Base-by-base conservation (phyloP, 208 protist genomes). In the Leishmania arabica region DNA sequence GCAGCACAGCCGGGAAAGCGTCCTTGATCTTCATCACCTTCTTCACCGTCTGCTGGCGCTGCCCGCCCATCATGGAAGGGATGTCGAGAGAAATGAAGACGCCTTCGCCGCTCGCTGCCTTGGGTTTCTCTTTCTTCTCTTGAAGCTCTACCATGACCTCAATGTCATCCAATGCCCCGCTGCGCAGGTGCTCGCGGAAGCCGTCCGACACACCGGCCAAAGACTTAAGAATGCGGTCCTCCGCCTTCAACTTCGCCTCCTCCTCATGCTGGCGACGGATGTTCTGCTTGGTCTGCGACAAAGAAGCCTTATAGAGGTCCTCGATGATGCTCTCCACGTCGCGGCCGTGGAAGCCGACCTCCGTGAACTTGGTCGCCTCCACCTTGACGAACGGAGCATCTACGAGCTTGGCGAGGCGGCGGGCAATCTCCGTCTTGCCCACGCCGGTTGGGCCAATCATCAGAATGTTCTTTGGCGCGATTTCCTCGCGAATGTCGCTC, bases 281-380 rank as follows among this genome's bases (percentile, higher is more conserved):
- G 83, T 95, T 95, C 76, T 97, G 90, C 87, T 98, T 99, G 71
- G 92, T 97, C 84, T 97, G 95, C 73, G 88, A 88, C 9, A 99
- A 94, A 2, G 97, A 96, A 0, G 95, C 93, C 80, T 99, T 99
- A 73, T 99, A 97, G 11, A 99, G 88, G 88, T 99, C 98, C 79
- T 98, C 91, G 81, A 99, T 99, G 84, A 99, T 99, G 77, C 94
- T 97, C 86, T 99, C 98, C 40, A 99, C 98, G 73, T 99, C 98
- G 15, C 98, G 92, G 62, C 97, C 97, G 88, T 99, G 95, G 82
- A 99, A 99, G 51, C 98, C 98, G 21, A 99, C 98, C 79, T 99
- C 98, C 0, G 99, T 99, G 84, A 99, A 99, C 92, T 99, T 99
- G 21, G 99, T 99, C 7, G 99, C 98, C 88, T 99, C 99, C 31